Evolutionary conservation across 2,329 filamentous ascomycete species (phyloP).

Genomic region (Aspergillus sp.): DNA sequence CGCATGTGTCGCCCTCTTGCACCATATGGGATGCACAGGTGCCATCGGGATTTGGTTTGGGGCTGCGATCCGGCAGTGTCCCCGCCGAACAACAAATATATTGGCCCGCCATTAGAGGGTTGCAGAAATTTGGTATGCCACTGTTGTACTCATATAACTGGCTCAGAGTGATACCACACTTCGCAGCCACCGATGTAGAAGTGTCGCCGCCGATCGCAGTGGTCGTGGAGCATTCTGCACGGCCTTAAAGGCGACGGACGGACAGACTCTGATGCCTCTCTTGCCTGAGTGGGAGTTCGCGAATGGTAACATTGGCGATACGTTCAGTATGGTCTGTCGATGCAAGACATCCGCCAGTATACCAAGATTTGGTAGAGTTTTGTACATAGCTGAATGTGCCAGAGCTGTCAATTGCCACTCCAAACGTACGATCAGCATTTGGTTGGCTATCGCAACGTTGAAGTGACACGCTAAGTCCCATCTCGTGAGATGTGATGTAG

Average conservation of each 20-base stretch:
- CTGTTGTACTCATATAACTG: slow-evolving; percentile 43
- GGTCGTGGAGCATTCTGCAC: no score
- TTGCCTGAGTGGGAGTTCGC: background rate
- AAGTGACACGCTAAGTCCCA: background rate
- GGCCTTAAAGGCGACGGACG: background rate
- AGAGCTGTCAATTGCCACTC: background rate
- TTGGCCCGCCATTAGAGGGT: slow-evolving; percentile 32
- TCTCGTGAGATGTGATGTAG: background rate
- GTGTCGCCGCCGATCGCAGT: slow-evolving; percentile 27
- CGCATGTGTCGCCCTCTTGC: background rate
- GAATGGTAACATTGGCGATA: background rate
- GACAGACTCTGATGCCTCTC: background rate
- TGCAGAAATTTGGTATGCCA: slow-evolving; percentile 20
- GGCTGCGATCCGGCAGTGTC: slow-evolving; percentile 23
- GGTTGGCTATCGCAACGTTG: background rate
- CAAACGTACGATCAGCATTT: background rate
- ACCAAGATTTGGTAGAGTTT: background rate
- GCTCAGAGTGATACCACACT: slow-evolving; percentile 38
- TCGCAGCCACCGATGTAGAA: slow-evolving; percentile 36
- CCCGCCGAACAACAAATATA: slow-evolving; percentile 38
- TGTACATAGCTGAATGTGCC: background rate
- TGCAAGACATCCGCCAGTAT: background rate
- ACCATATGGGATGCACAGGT: background rate
- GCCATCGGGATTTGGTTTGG: background rate
- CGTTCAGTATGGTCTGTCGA: background rate